phyloP scores from a whole-genome alignment of 1,284 basidiomycete species.

The Naganishia liquefaciens region DNA sequence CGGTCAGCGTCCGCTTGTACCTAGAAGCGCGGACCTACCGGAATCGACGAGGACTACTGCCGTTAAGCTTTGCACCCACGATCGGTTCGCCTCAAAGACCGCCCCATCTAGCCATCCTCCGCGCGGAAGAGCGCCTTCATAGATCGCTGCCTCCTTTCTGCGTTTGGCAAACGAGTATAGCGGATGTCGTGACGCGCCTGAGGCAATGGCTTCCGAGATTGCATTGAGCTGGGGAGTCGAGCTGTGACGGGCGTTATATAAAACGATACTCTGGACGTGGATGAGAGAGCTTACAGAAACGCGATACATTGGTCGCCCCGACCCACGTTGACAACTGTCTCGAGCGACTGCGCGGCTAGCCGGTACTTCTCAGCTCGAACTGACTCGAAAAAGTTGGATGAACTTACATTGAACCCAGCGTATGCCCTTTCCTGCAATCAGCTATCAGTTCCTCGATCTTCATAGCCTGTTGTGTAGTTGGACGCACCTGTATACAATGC shows the following conservation, averaged over 20 bases:
- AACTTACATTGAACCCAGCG: neutral
- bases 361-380: neutral
- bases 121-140: slow-evolving; percentile 3
- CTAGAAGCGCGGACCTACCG: neutral
- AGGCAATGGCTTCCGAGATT: neutral
- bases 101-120: slow-evolving; percentile 1
- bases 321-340: neutral
- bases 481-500: slow-evolving; percentile 8
- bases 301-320: neutral
- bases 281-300: slow-evolving; percentile 14
- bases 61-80: neutral
- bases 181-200: neutral
- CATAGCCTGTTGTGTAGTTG: neutral
- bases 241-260: neutral
- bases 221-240: neutral
- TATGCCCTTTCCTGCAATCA: neutral
- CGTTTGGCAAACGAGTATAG: slow-evolving; percentile 12
- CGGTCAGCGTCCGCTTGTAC: neutral
- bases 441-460: neutral
- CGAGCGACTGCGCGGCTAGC: neutral
- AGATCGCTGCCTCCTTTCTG: slow-evolving; percentile 3
- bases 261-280: neutral
- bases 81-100: neutral
- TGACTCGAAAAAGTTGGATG: too few species aligned
- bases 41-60: slow-evolving; percentile 1